A percentile compares a stretch with the other conserved stretches of the same genome.
Conservation (phyloP, 768 basidiomycete species). For the Paxillus rubicundulus region DNA sequence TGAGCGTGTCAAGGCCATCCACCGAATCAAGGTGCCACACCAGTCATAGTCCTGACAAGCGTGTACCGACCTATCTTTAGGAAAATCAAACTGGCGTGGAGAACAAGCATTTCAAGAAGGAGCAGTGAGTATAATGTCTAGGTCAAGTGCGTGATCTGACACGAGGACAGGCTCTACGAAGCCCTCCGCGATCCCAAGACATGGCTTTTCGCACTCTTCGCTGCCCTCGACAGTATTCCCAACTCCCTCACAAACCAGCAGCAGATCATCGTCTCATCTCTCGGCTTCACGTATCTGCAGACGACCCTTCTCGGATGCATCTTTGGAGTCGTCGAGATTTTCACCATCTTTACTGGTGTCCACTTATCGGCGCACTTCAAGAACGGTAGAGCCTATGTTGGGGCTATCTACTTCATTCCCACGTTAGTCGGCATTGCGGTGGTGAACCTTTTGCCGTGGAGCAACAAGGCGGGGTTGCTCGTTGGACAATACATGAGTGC, state of each 20-base stretch:
- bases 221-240: slow-evolving; percentile 58
- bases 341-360: slow-evolving; percentile 68
- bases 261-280: slow-evolving; percentile 60
- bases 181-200: slow-evolving; percentile 68
- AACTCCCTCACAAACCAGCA: slow-evolving; percentile 67
- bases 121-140: slow-evolving; percentile 52
- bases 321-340: slow-evolving; percentile 61
- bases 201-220: slow-evolving; percentile 73
- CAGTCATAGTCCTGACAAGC: neutral
- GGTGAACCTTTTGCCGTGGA: slow-evolving; percentile 63
- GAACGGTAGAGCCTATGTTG: slow-evolving; percentile 63
- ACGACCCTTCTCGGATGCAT: slow-evolving; percentile 72
- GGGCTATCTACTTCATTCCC: slow-evolving; percentile 59
- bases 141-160: neutral
- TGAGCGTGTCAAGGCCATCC: slow-evolving; percentile 64
- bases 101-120: slow-evolving; percentile 77
- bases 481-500: slow-evolving; percentile 31
- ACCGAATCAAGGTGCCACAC: slow-evolving; percentile 55
- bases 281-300: slow-evolving; percentile 62
- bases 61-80: slow-evolving; percentile 26
- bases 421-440: slow-evolving; percentile 62
- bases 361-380: slow-evolving; percentile 50
- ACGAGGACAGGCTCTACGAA: slow-evolving; percentile 55
- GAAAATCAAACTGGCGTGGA: slow-evolving; percentile 80
- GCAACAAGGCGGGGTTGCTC: slow-evolving; percentile 61